These are phyloP conservation scores for Cyclotella cryptica DNA, from an alignment of 108 stramenopile genomes.

Conservation along the genomic window DNA sequence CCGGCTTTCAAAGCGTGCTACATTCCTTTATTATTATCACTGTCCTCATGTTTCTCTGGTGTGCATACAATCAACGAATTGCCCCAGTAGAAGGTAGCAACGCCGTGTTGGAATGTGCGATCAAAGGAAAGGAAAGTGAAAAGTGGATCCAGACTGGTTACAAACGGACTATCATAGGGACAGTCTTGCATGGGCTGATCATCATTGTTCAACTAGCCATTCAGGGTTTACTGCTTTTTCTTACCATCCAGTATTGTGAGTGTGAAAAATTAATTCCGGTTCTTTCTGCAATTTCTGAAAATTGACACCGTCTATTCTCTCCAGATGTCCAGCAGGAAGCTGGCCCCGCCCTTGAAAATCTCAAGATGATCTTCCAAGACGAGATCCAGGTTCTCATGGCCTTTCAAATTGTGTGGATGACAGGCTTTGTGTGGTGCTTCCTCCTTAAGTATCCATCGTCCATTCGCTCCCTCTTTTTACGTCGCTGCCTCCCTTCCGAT, in stretches of 20 bases:
- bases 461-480: constrained; percentile 55
- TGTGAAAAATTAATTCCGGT: not conserved
- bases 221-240: constrained; percentile 42
- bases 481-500: constrained; percentile 49
- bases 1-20: constrained; percentile 54
- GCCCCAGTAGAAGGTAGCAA: constrained; percentile 44
- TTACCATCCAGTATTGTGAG: constrained; percentile 54
- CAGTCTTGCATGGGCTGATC: constrained; percentile 46
- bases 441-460: constrained; percentile 52
- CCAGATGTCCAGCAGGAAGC: constrained; percentile 54
- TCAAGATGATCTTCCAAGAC: constrained; percentile 37
- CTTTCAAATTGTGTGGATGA: constrained; percentile 61
- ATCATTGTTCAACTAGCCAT: constrained; percentile 41
- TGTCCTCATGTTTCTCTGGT: constrained; percentile 55
- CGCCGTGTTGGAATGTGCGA: constrained; percentile 6
- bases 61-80: constrained; percentile 61
- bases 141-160: constrained; percentile 67
- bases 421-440: constrained; percentile 59
- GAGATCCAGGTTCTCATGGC: constrained; percentile 65
- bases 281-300: not conserved
- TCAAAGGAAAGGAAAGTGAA: constrained; percentile 2
- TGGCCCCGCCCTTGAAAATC: constrained; percentile 27
- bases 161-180: constrained; percentile 52
- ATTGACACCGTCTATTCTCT: not conserved
- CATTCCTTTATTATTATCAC: constrained; percentile 42